A percentile compares a stretch with the other conserved stretches of the same genome.
Evolutionary conservation across 2,329 filamentous ascomycete genomes (phyloP).

Genomic region (Amesomyces nigricolor): DNA sequence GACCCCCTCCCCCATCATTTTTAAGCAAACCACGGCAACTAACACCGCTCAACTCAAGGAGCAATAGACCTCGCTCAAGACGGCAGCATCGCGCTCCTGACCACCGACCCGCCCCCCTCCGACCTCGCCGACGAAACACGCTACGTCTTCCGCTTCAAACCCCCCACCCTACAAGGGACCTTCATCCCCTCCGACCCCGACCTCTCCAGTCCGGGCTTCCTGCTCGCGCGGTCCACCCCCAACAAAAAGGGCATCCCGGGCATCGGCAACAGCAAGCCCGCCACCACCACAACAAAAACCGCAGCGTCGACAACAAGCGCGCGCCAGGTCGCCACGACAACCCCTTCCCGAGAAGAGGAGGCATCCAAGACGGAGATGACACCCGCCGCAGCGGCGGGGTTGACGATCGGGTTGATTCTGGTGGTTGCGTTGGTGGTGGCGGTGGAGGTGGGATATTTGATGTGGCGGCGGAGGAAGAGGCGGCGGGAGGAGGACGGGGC

Average conservation of each 20-base stretch:
- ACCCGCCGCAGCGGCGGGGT: slow-evolving; percentile 8
- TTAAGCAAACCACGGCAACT: background rate
- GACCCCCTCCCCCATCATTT: background rate
- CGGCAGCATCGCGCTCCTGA: slow-evolving; percentile 15
- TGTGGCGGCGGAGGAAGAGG: slow-evolving; percentile 14
- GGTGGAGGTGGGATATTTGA: slow-evolving; percentile 10
- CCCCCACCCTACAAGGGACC: slow-evolving; percentile 8
- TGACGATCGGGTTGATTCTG: slow-evolving; percentile 18
- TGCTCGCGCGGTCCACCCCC: slow-evolving; percentile 1
- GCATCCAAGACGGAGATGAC: background rate
- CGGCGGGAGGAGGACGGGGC: background rate
- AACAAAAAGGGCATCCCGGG: background rate
- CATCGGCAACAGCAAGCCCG: background rate
- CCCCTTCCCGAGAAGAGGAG: background rate
- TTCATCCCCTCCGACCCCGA: slow-evolving; percentile 15
- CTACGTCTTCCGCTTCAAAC: slow-evolving; percentile 21
- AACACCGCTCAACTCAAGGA: slow-evolving; percentile 3
- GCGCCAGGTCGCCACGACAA: background rate
- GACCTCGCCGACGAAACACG: slow-evolving; percentile 10
- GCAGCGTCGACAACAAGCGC: background rate
- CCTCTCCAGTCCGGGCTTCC: slow-evolving; percentile 17
- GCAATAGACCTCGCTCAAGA: slow-evolving; percentile 18
- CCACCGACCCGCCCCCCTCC: slow-evolving; percentile 6
- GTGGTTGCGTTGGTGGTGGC: slow-evolving; percentile 11
- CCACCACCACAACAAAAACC: background rate